Conservation (phyloP, 768 basidiomycete genomes). For the Suillus cothurnatus region DNA sequence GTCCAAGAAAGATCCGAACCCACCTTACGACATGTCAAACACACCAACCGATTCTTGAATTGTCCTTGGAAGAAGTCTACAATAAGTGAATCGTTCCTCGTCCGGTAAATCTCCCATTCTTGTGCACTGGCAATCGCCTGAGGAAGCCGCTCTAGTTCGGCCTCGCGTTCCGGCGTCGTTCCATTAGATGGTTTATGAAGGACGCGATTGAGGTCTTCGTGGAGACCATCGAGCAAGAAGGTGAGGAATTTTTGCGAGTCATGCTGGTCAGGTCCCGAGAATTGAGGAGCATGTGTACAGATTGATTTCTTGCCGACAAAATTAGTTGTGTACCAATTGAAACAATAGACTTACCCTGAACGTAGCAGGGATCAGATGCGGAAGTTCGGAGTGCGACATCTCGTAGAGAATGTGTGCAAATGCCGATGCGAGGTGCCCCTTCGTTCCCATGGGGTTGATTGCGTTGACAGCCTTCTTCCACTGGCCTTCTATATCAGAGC, state of each 20-base stretch:
- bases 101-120: slow-evolving; percentile 91
- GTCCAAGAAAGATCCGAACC: slow-evolving; percentile 17
- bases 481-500: slow-evolving; percentile 56
- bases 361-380: slow-evolving; percentile 76
- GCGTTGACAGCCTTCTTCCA: slow-evolving; percentile 86
- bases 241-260: slow-evolving; percentile 98
- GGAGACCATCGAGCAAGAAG: slow-evolving; percentile 90
- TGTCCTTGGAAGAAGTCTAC: slow-evolving; percentile 99
- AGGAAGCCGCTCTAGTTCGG: slow-evolving; percentile 84
- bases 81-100: slow-evolving; percentile 89
- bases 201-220: slow-evolving; percentile 86
- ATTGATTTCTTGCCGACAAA: slow-evolving; percentile 49
- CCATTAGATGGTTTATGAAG: slow-evolving; percentile 67
- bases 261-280: slow-evolving; percentile 88
- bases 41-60: slow-evolving; percentile 87
- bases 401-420: slow-evolving; percentile 85
- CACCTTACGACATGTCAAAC: slow-evolving; percentile 88
- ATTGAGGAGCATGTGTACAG: slow-evolving; percentile 66
- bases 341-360: slow-evolving; percentile 71
- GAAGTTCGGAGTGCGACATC: slow-evolving; percentile 86
- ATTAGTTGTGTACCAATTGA: background rate
- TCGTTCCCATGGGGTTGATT: slow-evolving; percentile 83
- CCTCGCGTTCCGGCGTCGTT: slow-evolving; percentile 79
- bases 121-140: slow-evolving; percentile 87
- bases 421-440: slow-evolving; percentile 77